Base-by-base conservation (phyloP, 108 stramenopile species). In the Conticribra guillardii region DNA sequence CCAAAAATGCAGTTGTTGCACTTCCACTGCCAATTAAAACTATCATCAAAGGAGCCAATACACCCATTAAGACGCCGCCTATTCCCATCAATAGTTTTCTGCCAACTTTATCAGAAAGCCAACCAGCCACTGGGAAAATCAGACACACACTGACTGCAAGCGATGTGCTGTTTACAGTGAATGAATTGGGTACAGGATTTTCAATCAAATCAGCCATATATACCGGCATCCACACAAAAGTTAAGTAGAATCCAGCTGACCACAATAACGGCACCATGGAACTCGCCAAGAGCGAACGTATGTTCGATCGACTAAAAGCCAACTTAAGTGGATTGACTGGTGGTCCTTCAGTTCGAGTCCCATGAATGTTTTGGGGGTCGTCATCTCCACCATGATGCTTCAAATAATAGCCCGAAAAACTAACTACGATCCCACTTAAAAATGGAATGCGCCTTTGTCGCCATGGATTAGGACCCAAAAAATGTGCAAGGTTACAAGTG, bases 141-240 rank as follows among this genome's bases (percentile, higher is more conserved):
- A 84, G 67, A 23, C 70, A 73, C 19, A 87, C 79, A 50, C 76
- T 82, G 24, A 79, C 26, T 1, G 72, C 45, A 11, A 84, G 46
- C 2, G 84, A 62, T 23, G 46, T 41, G 5, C 80, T 72, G 61
- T 92, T 92, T 14, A 92, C 74, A 3, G 31, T 67, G 63, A 89
- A 92, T 3, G 88, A 84, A 32, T 76, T 53, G 22, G 83, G 76
- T 9, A 89, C 81, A 9, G 88, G 87, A 3, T 78, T 81, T n/a
- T 82, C 79, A 19, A 86, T 60, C 64, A 92, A 54, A 56, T 82
- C 75, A 18, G 66, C 41, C 88, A 89, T 86, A 56, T 71, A 92
- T 28, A 85, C 76, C 2, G 88, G 79, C 82, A 89, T 82, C 91
- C 91, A 92, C 19, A 92, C 88, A 71, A 89, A 89, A 0, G 75